A percentile compares a stretch with the other conserved stretches of the same genome.
Evolutionary conservation across 331 rosid genomes (phyloP).

Genomic region (Spiraea crenata): DNA sequence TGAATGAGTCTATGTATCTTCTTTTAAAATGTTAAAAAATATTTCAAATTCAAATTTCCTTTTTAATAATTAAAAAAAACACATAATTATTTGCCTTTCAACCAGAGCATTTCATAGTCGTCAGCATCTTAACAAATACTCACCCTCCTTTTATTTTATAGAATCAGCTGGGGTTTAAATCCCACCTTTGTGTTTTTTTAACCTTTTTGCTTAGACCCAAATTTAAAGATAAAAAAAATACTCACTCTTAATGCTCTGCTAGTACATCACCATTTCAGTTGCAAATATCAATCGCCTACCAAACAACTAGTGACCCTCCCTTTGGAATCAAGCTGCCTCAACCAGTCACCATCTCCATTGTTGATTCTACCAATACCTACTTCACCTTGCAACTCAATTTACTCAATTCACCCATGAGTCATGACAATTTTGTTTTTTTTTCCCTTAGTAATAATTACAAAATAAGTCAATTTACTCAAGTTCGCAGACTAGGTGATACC

Average conservation of each 20-base stretch:
- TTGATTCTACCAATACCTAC: background rate
- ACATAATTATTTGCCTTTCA: too few species aligned
- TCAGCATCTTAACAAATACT: background rate
- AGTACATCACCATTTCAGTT: constrained; percentile 35
- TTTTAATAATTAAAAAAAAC: too few species aligned
- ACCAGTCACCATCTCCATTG: constrained; percentile 2
- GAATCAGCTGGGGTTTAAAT: constrained; percentile 1
- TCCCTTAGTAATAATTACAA: background rate
- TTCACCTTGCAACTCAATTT: background rate
- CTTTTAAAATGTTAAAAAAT: too few species aligned
- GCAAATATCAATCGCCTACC: constrained; percentile 60
- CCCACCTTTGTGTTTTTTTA: background rate
- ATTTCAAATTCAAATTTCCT: too few species aligned
- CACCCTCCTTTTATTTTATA: background rate
- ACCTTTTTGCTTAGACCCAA: constrained; percentile 10
- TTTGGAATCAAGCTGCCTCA: constrained; percentile 55
- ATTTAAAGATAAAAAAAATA: background rate
- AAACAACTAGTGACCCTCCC: constrained; percentile 45
- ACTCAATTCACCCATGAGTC: background rate
- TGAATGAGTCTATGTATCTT: too few species aligned
- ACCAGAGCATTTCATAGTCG: background rate
- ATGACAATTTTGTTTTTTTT: background rate
- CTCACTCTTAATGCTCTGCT: constrained; percentile 22
- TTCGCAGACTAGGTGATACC: too few species aligned
- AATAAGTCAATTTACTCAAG: background rate